Percentiles rank a stretch among this genome's conserved stretches.
phyloP scores from a whole-genome alignment of 352 stramenopile genomes.

The Globisporangium radiosum region DNA sequence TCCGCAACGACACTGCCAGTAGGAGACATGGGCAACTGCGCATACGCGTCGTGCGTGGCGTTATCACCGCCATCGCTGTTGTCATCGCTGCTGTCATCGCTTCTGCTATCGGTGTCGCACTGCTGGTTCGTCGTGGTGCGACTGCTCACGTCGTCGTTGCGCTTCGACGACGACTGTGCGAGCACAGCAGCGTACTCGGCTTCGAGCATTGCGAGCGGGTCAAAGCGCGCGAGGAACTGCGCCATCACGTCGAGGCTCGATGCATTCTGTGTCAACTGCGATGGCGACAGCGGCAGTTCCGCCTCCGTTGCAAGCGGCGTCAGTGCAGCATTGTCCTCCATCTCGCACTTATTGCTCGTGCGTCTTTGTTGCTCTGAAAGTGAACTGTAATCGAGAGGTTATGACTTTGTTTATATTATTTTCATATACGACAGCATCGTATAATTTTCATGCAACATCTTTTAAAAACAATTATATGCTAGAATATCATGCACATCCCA shows the following conservation, averaged over 20 bases:
- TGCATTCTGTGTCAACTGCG: neutral
- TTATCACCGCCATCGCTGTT: constrained; percentile 18
- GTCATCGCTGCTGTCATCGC: constrained; percentile 13
- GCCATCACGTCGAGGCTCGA: constrained; percentile 14
- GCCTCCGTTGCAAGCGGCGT: too few relatives aligned
- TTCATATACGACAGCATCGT: too few relatives aligned
- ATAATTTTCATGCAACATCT: too few relatives aligned
- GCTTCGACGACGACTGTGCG: constrained; percentile 21
- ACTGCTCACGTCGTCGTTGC: too few relatives aligned
- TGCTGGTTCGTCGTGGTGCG: neutral
- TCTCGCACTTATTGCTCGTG: too few relatives aligned
- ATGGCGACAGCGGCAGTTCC: too few relatives aligned
- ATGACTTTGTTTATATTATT: too few relatives aligned
- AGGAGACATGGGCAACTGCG: constrained; percentile 15
- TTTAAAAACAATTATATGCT: too few relatives aligned
- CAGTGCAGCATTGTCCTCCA: too few relatives aligned
- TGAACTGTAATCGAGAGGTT: too few relatives aligned
- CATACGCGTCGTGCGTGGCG: constrained; percentile 7
- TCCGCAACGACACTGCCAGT: constrained; percentile 6
- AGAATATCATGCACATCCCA: too few relatives aligned
- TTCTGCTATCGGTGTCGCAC: constrained; percentile 14
- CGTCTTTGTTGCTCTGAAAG: too few relatives aligned
- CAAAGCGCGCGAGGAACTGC: constrained; percentile 22
- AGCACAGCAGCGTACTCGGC: constrained; percentile 59
- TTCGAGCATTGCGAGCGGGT: constrained; percentile 49